Percentiles rank a stretch among this genome's conserved stretches.
Evolutionary conservation across 2,329 filamentous ascomycete species (phyloP).

Genomic region (Penicillium griseofulvum): DNA sequence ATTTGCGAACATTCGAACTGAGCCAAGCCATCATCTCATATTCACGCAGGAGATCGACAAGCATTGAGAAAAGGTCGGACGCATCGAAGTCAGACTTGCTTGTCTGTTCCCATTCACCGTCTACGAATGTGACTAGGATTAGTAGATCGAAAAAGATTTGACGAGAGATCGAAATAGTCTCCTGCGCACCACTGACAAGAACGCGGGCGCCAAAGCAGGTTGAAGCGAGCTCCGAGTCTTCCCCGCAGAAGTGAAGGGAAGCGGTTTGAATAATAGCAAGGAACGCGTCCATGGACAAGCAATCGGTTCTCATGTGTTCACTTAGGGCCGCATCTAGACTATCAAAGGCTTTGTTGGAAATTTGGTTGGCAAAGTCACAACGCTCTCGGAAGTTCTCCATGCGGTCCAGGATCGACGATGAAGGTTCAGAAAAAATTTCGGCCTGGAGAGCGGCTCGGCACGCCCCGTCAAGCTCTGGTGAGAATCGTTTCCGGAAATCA

Average conservation of each 20-base stretch:
- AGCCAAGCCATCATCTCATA: constrained; percentile 69
- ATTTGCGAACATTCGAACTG: constrained; percentile 46
- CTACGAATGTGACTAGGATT: constrained; percentile 79
- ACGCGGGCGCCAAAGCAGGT: constrained; percentile 75
- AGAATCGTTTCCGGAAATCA: constrained; percentile 67
- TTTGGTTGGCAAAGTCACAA: constrained; percentile 72
- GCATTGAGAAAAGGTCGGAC: constrained; percentile 56
- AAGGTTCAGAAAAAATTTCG: constrained; percentile 72
- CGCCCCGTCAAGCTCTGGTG: constrained; percentile 65
- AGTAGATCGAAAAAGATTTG: constrained; percentile 78
- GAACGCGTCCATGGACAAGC: constrained; percentile 52
- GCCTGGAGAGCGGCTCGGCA: constrained; percentile 66
- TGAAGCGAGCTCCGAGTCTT: constrained; percentile 45
- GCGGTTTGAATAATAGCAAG: constrained; percentile 52
- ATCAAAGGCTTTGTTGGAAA: constrained; percentile 77
- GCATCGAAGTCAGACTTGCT: constrained; percentile 67
- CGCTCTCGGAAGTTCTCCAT: constrained; percentile 77
- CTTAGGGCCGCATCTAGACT: constrained; percentile 69
- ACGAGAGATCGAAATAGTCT: constrained; percentile 70
- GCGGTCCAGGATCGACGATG: constrained; percentile 67
- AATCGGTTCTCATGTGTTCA: constrained; percentile 55
- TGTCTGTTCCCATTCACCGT: constrained; percentile 73
- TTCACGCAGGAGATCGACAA: constrained; percentile 69
- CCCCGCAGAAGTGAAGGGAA: constrained; percentile 40
- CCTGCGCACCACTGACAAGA: constrained; percentile 73